These are phyloP conservation scores for Penstemon davidsonii DNA, from an alignment of 257 asterid species.

Conservation along the genomic window DNA sequence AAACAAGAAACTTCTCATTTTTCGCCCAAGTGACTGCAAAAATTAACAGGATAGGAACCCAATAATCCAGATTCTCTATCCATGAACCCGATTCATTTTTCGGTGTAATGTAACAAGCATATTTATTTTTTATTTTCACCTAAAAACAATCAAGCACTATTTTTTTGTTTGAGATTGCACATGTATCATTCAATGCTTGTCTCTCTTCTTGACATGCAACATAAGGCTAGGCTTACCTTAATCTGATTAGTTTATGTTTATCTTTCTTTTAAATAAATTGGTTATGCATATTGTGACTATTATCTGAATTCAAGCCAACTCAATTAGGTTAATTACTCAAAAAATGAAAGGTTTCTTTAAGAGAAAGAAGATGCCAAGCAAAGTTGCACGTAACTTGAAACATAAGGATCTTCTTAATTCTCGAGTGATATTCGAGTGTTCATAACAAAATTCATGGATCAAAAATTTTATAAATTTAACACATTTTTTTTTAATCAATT, in stretches of 20 bases:
- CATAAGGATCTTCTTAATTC: no score
- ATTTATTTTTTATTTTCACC: no score
- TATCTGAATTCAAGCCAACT: neutral
- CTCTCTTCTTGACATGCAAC: no score
- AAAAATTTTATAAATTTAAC: no score
- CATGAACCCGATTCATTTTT: constrained; percentile 8
- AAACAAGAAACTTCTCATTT: constrained; percentile 18
- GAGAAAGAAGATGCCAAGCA: neutral
- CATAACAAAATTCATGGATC: no score
- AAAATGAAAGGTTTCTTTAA: neutral
- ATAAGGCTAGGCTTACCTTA: no score
- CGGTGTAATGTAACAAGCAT: constrained; percentile 22
- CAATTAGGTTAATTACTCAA: neutral
- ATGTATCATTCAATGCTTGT: constrained; percentile 6
- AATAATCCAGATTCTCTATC: constrained; percentile 24
- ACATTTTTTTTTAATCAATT: no score
- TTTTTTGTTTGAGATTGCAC: constrained; percentile 4
- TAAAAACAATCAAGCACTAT: no score
- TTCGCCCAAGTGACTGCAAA: constrained; percentile 55
- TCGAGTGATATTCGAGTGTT: no score
- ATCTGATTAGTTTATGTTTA: neutral
- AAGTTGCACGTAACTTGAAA: no score
- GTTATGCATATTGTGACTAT: neutral
- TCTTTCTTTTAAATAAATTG: constrained; percentile 1
- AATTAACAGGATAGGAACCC: constrained; percentile 43